A percentile compares a stretch with the other conserved stretches of the same genome.
These are phyloP conservation scores for Xylaria grammica DNA, from an alignment of 495 filamentous ascomycete species.

Conservation along the genomic window DNA sequence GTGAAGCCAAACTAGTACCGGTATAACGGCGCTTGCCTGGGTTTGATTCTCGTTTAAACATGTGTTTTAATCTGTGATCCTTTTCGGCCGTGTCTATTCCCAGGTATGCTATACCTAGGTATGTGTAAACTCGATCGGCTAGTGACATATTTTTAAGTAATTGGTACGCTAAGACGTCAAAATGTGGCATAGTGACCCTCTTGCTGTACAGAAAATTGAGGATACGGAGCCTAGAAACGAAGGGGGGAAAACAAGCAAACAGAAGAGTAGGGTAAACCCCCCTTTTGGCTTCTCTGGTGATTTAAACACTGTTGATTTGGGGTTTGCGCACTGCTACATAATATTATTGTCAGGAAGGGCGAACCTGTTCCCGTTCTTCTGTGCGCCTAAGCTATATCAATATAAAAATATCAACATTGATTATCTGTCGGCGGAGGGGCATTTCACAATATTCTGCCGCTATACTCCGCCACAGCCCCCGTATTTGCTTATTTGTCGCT, in stretches of 20 bases:
- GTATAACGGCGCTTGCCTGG: background rate
- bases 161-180: no score
- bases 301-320: background rate
- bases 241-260: background rate
- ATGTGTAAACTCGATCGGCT: no score
- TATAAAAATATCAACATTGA: slow-evolving; percentile 1
- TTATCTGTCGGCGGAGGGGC: slow-evolving; percentile 41
- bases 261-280: background rate
- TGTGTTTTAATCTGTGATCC: no score
- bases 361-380: background rate
- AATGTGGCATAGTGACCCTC: no score
- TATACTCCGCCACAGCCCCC: slow-evolving; percentile 17
- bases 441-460: slow-evolving; percentile 83
- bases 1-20: background rate
- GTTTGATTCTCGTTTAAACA: no score
- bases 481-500: background rate
- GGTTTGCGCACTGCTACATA: background rate
- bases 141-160: no score
- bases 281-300: background rate
- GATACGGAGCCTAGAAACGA: background rate
- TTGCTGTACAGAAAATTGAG: no score
- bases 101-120: no score
- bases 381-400: background rate
- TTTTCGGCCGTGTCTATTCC: no score
- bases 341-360: background rate